Percentiles rank a stretch among this genome's conserved stretches.
These are phyloP conservation scores for Globisporangium acanthophoron DNA, from an alignment of 352 stramenopile species.

Conservation along the genomic window DNA sequence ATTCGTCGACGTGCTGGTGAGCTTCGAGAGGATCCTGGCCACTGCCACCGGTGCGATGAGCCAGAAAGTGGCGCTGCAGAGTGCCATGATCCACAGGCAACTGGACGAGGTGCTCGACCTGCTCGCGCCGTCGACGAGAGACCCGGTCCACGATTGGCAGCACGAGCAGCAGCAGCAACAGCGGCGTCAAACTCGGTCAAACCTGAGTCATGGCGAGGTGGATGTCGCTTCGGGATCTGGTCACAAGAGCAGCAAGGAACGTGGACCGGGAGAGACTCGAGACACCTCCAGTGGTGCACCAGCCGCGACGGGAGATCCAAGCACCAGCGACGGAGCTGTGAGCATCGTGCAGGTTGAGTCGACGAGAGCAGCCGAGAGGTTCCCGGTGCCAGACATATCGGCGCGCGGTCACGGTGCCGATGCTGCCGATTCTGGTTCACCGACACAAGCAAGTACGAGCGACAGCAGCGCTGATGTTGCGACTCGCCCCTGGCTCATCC, in stretches of 20 bases:
- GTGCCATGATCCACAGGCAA: constrained; percentile 1
- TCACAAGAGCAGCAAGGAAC: too few species aligned
- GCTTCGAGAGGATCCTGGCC: constrained; percentile 5
- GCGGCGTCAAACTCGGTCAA: not conserved
- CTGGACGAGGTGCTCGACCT: constrained; percentile 6
- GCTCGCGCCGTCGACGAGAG: not conserved
- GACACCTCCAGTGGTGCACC: too few species aligned
- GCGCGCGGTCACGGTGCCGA: not conserved
- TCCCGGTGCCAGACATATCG: not conserved
- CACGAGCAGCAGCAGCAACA: not conserved
- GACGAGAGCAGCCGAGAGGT: not conserved
- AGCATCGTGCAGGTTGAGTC: constrained; percentile 1
- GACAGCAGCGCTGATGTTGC: not conserved
- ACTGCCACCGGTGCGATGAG: not conserved
- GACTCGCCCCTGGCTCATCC: constrained; percentile 6
- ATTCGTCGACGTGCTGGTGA: constrained; percentile 6
- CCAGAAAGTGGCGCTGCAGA: constrained; percentile 1
- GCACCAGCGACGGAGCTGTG: not conserved
- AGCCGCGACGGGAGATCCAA: not conserved
- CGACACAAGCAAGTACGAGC: too few species aligned
- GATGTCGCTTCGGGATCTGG: too few species aligned
- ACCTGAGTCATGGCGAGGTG: too few species aligned
- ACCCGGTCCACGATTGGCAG: constrained; percentile 3
- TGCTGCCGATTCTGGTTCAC: too few species aligned
- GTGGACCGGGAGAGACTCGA: not conserved